Percentiles rank a stretch among this genome's conserved stretches.
These are phyloP conservation scores for Aspergillus bridgeri DNA, from an alignment of 495 filamentous ascomycete genomes.

Conservation along the genomic window DNA sequence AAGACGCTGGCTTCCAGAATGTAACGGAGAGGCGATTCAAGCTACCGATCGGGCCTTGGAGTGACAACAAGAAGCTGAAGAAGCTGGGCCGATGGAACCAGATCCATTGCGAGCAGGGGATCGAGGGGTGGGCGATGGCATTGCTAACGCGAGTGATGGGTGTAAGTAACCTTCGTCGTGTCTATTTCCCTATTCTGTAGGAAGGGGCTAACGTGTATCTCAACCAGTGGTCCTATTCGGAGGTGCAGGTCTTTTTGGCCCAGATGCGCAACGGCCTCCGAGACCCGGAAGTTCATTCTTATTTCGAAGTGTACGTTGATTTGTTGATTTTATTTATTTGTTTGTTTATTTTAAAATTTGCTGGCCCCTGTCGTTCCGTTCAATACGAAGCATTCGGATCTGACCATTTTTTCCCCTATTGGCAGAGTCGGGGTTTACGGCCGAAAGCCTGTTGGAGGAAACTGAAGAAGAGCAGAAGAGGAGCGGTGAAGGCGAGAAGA, in stretches of 20 bases:
- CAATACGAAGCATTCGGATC: neutral
- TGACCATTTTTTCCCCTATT: neutral
- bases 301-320: conserved; percentile 22
- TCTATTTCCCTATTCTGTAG: neutral
- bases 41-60: conserved; percentile 63
- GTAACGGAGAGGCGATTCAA: conserved; percentile 56
- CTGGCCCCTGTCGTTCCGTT: no score
- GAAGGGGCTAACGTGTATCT: conserved; percentile 4
- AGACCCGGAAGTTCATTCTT: conserved; percentile 19
- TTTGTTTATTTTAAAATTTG: no score
- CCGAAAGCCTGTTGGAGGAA: conserved; percentile 10
- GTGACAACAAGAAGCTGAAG: conserved; percentile 58
- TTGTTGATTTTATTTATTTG: neutral
- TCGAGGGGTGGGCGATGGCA: conserved; percentile 54
- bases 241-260: conserved; percentile 22
- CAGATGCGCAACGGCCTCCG: conserved; percentile 21
- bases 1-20: conserved; percentile 55
- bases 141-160: conserved; percentile 56
- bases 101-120: conserved; percentile 57
- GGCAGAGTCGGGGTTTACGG: conserved; percentile 19
- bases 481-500: no score
- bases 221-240: conserved; percentile 26
- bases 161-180: conserved; percentile 16
- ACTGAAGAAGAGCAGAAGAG: no score
- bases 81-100: conserved; percentile 61